These are phyloP conservation scores for Phascolomyces articulosus DNA, from an alignment of 371 early-diverging fungal genomes.

Conservation along the genomic window DNA sequence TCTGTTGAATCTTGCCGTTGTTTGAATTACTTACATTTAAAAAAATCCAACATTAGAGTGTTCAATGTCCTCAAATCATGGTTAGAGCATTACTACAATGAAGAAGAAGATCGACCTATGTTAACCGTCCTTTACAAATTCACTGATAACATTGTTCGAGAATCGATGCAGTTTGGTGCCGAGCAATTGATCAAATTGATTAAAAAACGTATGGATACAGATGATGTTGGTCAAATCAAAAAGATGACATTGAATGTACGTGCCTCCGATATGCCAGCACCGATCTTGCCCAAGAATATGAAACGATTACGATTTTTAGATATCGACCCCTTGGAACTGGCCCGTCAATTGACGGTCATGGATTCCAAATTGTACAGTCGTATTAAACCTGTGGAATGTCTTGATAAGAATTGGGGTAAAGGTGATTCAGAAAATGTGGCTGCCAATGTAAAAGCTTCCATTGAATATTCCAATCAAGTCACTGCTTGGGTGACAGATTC, in stretches of 20 bases:
- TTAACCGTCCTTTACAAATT: slow-evolving; percentile 76
- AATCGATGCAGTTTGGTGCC: slow-evolving; percentile 72
- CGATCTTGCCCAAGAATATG: slow-evolving; percentile 74
- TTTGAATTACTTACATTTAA: too few relatives aligned
- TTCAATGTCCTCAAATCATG: slow-evolving; percentile 91
- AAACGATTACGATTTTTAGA: slow-evolving; percentile 67
- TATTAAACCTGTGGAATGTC: slow-evolving; percentile 76
- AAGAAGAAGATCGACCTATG: slow-evolving; percentile 68
- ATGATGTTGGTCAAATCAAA: slow-evolving; percentile 61
- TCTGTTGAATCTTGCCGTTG: too few relatives aligned
- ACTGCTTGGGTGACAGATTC: slow-evolving; percentile 90
- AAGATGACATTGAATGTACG: slow-evolving; percentile 73
- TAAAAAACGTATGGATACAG: slow-evolving; percentile 69
- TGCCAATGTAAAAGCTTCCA: slow-evolving; percentile 68
- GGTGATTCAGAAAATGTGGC: slow-evolving; percentile 60
- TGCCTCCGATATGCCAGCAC: slow-evolving; percentile 63
- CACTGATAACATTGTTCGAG: slow-evolving; percentile 73
- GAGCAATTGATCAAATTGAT: slow-evolving; percentile 75
- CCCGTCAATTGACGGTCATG: slow-evolving; percentile 85
- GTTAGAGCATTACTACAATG: slow-evolving; percentile 87
- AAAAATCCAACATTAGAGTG: slow-evolving; percentile 58
- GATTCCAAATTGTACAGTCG: slow-evolving; percentile 69
- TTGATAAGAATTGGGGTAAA: slow-evolving; percentile 81
- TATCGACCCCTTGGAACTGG: slow-evolving; percentile 83
- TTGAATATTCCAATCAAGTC: slow-evolving; percentile 71